Conservation (phyloP, 2,329 filamentous ascomycete species). For the Metarhizium anisopliae region DNA sequence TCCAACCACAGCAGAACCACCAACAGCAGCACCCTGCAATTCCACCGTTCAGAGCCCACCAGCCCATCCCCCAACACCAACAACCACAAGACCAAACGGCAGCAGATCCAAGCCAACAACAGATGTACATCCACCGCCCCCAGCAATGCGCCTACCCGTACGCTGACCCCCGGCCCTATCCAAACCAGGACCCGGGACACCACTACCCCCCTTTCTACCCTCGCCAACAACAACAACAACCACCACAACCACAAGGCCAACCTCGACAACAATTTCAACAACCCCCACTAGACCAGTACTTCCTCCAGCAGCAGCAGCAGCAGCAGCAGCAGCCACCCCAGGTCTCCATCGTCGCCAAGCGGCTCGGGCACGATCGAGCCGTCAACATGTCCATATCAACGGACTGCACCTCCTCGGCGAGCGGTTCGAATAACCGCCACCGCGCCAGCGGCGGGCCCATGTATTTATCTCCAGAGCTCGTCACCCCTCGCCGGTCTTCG, state of each 20-base stretch:
- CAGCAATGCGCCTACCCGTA: constrained; percentile 5
- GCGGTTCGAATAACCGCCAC: constrained; percentile 1
- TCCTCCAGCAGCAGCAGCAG: background rate
- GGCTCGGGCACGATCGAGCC: constrained; percentile 40
- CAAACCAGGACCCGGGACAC: constrained; percentile 15
- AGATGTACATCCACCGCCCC: constrained; percentile 11
- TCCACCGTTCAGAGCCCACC: too few relatives aligned
- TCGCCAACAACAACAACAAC: too few relatives aligned
- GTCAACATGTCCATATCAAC: constrained; percentile 33
- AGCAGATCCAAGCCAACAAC: background rate
- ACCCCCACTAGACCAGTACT: too few relatives aligned
- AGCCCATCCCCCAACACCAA: background rate
- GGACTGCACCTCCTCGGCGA: constrained; percentile 1
- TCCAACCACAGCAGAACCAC: too few relatives aligned
- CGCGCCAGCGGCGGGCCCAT: constrained; percentile 2
- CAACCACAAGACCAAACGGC: constrained; percentile 7
- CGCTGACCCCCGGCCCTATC: background rate
- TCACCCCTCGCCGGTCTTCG: background rate
- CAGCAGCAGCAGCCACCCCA: constrained; percentile 10
- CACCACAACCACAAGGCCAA: too few relatives aligned
- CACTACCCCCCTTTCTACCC: constrained; percentile 4
- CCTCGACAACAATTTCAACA: too few relatives aligned
- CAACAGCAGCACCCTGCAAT: too few relatives aligned
- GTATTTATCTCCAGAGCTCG: constrained; percentile 2
- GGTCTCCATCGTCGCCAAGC: constrained; percentile 40